A percentile compares a stretch with the other conserved stretches of the same genome.
phyloP scores from a whole-genome alignment of 345 rosid species.

The Euphorbia tirucalli region DNA sequence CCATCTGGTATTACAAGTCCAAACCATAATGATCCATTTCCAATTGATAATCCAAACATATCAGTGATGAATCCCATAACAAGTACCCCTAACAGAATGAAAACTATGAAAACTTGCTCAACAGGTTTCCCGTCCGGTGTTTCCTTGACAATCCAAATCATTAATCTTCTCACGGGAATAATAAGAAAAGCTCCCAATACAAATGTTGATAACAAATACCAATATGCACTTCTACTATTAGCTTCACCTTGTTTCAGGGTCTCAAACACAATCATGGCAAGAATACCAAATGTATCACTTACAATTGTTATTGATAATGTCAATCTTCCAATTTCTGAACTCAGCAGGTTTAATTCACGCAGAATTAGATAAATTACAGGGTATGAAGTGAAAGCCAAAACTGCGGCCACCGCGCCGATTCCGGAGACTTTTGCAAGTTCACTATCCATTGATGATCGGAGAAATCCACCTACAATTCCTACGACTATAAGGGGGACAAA shows the following conservation, averaged over 20 bases:
- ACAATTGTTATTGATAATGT: constrained; percentile 14
- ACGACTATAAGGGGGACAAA: neutral
- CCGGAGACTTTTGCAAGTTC: constrained; percentile 11
- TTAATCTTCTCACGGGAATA: constrained; percentile 22
- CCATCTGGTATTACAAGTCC: constrained; percentile 68
- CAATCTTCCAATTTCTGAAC: constrained; percentile 31
- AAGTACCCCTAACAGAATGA: constrained; percentile 46
- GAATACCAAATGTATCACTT: constrained; percentile 11
- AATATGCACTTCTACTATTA: constrained; percentile 15
- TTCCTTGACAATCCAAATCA: constrained; percentile 44
- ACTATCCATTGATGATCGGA: constrained; percentile 15
- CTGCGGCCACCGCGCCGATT: constrained; percentile 4
- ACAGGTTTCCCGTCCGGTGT: constrained; percentile 61
- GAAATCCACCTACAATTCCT: neutral
- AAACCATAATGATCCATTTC: constrained; percentile 54
- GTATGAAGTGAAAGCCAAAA: constrained; percentile 18
- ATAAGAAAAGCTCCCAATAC: constrained; percentile 24
- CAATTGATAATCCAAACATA: constrained; percentile 62
- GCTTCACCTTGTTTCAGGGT: constrained; percentile 33
- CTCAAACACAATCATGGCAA: constrained; percentile 11
- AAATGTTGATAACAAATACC: constrained; percentile 31
- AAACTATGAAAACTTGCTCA: constrained; percentile 38
- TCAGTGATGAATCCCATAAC: constrained; percentile 53
- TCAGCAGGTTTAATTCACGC: constrained; percentile 27
- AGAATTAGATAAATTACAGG: constrained; percentile 23